A percentile compares a stretch with the other conserved stretches of the same genome.
Conservation (phyloP, 2,329 filamentous ascomycete genomes). For the Coccinonectria pachysandricola region DNA sequence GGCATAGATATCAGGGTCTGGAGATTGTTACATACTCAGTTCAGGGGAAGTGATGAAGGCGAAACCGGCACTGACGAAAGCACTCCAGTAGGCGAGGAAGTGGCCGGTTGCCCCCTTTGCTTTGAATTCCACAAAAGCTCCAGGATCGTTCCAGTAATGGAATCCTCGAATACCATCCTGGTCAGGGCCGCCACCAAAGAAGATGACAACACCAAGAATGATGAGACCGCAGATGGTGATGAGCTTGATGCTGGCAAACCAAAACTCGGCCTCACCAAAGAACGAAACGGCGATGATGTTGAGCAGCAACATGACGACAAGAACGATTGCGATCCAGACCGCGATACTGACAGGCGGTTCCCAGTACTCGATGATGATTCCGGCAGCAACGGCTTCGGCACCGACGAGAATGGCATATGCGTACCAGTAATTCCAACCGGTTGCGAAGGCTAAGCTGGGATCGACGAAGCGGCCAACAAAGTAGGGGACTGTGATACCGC, state of each 20-base stretch:
- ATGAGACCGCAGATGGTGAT: constrained; percentile 48
- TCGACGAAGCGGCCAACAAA: constrained; percentile 46
- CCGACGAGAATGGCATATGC: constrained; percentile 48
- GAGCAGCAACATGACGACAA: constrained; percentile 41
- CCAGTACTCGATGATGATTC: constrained; percentile 53
- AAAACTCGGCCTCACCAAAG: constrained; percentile 53
- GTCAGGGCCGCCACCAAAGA: constrained; percentile 44
- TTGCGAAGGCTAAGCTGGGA: constrained; percentile 44
- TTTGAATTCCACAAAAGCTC: constrained; percentile 39
- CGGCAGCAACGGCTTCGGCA: constrained; percentile 47
- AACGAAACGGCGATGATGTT: constrained; percentile 47
- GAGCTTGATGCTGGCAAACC: constrained; percentile 50
- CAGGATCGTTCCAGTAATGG: constrained; percentile 28
- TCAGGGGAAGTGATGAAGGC: constrained; percentile 55
- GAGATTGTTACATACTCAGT: too few relatives aligned
- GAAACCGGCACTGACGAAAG: constrained; percentile 48
- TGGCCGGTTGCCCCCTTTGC: constrained; percentile 37
- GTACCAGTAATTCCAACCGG: constrained; percentile 54
- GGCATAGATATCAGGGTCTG: too few relatives aligned
- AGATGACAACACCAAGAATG: constrained; percentile 33
- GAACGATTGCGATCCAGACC: constrained; percentile 50
- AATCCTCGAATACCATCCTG: constrained; percentile 34
- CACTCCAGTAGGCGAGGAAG: constrained; percentile 50
- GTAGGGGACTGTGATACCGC: constrained; percentile 47
- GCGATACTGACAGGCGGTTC: constrained; percentile 37